Evolutionary conservation across 495 filamentous ascomycete genomes (phyloP).

Genomic region (Penicillium waksmanii): DNA sequence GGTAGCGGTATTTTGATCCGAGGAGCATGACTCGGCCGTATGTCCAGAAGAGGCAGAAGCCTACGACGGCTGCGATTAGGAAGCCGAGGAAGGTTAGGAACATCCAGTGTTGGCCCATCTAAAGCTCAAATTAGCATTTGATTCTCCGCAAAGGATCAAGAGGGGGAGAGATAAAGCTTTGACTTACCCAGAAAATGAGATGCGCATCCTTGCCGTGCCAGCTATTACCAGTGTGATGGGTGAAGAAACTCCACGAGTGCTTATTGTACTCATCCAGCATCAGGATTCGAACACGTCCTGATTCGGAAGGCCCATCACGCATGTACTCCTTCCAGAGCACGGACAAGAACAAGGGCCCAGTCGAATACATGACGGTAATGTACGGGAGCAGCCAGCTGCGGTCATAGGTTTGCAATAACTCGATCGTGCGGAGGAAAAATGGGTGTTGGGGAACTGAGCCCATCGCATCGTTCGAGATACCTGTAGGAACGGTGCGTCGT

Average conservation of each 20-base stretch:
- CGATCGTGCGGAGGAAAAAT: constrained; percentile 77
- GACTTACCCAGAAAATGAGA: constrained; percentile 73
- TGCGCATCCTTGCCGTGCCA: constrained; percentile 78
- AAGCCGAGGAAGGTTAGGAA: constrained; percentile 70
- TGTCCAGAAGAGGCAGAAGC: constrained; percentile 59
- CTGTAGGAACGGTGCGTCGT: constrained; percentile 77
- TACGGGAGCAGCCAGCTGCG: constrained; percentile 81
- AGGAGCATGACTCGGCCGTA: constrained; percentile 54
- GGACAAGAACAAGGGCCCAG: constrained; percentile 81
- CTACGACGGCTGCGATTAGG: constrained; percentile 58
- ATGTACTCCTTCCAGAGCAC: constrained; percentile 85
- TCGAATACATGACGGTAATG: constrained; percentile 87
- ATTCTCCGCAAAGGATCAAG: not conserved
- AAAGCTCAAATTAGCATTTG: constrained; percentile 11
- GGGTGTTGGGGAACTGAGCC: constrained; percentile 79
- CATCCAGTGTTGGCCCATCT: constrained; percentile 75
- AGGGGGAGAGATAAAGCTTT: too few relatives aligned
- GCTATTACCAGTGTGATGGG: constrained; percentile 71
- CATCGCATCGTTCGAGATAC: constrained; percentile 90
- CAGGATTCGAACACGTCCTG: constrained; percentile 55
- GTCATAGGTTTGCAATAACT: constrained; percentile 70
- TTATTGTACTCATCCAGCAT: constrained; percentile 72
- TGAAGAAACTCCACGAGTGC: constrained; percentile 77
- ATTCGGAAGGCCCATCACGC: constrained; percentile 41
- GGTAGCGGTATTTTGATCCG: constrained; percentile 48